Percentiles rank a stretch among this genome's conserved stretches.
phyloP scores from a whole-genome alignment of 2,329 filamentous ascomycete species.

The Sporothrix schenckii region DNA sequence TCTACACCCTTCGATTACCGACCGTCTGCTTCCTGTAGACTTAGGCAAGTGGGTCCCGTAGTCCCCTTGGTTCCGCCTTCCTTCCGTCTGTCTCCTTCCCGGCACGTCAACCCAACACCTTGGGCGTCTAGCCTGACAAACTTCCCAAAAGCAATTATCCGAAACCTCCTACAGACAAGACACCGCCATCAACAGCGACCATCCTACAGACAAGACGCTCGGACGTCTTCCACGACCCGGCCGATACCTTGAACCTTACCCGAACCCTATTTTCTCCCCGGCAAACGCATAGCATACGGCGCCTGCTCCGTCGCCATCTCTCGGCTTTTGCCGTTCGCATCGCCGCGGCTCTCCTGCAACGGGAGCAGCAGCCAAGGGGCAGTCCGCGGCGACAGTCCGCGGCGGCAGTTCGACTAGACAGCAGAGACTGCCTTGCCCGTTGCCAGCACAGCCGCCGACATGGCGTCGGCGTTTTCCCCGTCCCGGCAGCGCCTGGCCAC shows the following conservation, averaged over 20 bases:
- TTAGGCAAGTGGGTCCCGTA: constrained; percentile 19
- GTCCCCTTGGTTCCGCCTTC: constrained; percentile 1
- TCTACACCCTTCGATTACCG: constrained; percentile 7
- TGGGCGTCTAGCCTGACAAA: constrained; percentile 42
- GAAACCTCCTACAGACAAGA: constrained; percentile 4
- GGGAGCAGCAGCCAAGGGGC: constrained; percentile 5
- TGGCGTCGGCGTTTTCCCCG: constrained; percentile 38
- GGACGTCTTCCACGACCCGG: neutral
- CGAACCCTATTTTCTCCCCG: neutral
- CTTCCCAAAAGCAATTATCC: constrained; percentile 25
- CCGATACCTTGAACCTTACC: neutral
- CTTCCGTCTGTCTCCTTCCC: constrained; percentile 12
- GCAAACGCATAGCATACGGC: neutral
- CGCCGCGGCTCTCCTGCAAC: constrained; percentile 1
- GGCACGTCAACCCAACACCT: constrained; percentile 6
- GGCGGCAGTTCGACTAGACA: neutral
- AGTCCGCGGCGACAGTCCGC: neutral
- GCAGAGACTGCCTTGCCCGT: constrained; percentile 39
- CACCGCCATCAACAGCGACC: neutral
- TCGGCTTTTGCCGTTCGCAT: constrained; percentile 20
- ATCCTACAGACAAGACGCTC: neutral
- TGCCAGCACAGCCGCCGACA: constrained; percentile 31
- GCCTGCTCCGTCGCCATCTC: constrained; percentile 12
- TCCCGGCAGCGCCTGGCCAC: constrained; percentile 52
- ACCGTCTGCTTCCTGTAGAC: constrained; percentile 5